Percentiles rank a stretch among this genome's conserved stretches.
These are phyloP conservation scores for Torrubiellomyces zombiae DNA, from an alignment of 2,329 filamentous ascomycete genomes.

Conservation along the genomic window DNA sequence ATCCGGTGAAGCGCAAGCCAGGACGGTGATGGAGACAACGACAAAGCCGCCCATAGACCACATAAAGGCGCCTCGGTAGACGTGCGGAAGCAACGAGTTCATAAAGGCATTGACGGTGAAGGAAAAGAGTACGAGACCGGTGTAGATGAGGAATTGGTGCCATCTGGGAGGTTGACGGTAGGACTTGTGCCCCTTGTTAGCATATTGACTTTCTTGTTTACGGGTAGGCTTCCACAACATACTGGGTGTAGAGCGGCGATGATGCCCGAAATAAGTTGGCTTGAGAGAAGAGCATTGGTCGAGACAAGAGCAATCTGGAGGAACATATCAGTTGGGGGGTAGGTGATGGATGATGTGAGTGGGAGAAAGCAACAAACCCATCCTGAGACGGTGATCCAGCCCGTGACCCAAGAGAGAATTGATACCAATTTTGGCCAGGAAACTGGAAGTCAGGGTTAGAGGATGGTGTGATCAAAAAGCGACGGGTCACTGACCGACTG, in stretches of 20 bases:
- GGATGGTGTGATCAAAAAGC: too few species aligned
- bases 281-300: constrained; percentile 50
- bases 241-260: constrained; percentile 41
- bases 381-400: constrained; percentile 52
- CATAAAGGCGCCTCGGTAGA: constrained; percentile 51
- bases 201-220: too few species aligned
- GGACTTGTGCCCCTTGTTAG: too few species aligned
- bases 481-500: too few species aligned
- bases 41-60: constrained; percentile 55
- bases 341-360: neutral
- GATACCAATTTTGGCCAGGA: constrained; percentile 10
- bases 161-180: constrained; percentile 42
- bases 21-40: constrained; percentile 50
- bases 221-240: too few species aligned
- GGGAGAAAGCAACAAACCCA: constrained; percentile 24
- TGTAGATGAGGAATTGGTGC: constrained; percentile 48
- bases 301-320: constrained; percentile 41
- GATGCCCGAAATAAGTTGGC: constrained; percentile 47
- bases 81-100: constrained; percentile 13
- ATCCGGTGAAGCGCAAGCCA: constrained; percentile 46
- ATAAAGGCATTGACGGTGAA: constrained; percentile 15
- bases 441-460: constrained; percentile 5
- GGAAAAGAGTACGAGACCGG: constrained; percentile 11
- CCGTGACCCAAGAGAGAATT: constrained; percentile 15
- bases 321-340: too few species aligned